phyloP scores from a whole-genome alignment of 176 grass and related monocot species.

The Echinochloa phyllopogon region DNA sequence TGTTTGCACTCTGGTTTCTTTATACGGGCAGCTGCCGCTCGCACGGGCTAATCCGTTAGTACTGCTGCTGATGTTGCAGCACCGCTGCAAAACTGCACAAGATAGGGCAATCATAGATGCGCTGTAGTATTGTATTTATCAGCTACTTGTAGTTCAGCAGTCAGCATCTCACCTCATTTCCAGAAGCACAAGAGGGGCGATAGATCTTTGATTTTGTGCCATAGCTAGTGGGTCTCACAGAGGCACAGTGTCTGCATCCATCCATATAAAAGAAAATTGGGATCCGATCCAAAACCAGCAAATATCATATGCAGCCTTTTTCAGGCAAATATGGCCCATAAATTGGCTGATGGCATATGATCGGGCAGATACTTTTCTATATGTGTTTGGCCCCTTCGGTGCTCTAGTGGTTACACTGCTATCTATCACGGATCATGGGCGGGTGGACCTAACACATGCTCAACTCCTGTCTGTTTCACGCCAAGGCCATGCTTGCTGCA shows the following conservation, averaged over 20 bases:
- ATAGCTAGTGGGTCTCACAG: background rate
- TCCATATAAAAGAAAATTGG: background rate
- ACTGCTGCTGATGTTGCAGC: slow-evolving; percentile 3
- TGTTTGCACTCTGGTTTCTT: slow-evolving; percentile 3
- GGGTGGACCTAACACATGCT: background rate
- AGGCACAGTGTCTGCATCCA: background rate
- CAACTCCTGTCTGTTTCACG: background rate
- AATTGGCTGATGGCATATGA: background rate
- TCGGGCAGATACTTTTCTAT: background rate
- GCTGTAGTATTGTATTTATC: background rate
- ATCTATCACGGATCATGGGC: background rate
- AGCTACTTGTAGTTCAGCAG: background rate
- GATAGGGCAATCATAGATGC: background rate
- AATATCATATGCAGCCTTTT: background rate
- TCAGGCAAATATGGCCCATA: background rate
- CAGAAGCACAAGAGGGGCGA: background rate
- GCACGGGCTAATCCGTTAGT: background rate
- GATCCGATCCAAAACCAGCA: background rate
- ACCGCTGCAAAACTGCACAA: background rate
- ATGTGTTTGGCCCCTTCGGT: background rate
- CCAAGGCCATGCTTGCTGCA: background rate
- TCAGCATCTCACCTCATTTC: slow-evolving; percentile 18
- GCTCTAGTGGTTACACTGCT: background rate
- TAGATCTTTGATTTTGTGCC: background rate
- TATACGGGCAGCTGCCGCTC: background rate